Evolutionary conservation across 306 rosid species (phyloP).

Genomic region (Urtica urens): DNA sequence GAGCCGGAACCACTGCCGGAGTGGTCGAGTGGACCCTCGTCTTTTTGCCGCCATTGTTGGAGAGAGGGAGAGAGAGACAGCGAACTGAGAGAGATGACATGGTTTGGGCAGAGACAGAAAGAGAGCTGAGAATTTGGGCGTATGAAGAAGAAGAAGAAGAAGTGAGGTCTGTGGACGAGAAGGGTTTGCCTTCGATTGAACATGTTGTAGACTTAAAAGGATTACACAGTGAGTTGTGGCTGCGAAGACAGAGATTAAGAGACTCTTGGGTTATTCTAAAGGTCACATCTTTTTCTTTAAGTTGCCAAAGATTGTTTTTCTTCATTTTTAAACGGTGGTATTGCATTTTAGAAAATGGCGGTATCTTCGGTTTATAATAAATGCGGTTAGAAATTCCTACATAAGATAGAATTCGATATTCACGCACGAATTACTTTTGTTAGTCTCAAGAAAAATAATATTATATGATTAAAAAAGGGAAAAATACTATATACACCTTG

Average conservation of each 20-base stretch:
- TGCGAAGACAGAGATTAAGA: constrained; percentile 12
- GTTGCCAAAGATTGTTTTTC: background rate
- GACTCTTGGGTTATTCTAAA: constrained; percentile 55
- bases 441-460: too few relatives aligned
- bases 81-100: constrained; percentile 58
- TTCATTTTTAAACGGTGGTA: background rate
- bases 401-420: too few relatives aligned
- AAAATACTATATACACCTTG: too few relatives aligned
- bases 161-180: constrained; percentile 13
- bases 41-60: background rate
- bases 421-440: too few relatives aligned
- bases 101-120: constrained; percentile 7
- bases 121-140: background rate
- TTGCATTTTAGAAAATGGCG: background rate
- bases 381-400: too few relatives aligned
- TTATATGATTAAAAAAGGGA: too few relatives aligned
- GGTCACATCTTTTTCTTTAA: constrained; percentile 30
- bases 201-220: constrained; percentile 17
- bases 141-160: background rate
- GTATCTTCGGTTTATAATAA: background rate
- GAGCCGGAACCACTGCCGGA: constrained; percentile 19
- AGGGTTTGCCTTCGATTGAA: constrained; percentile 41
- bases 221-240: constrained; percentile 9
- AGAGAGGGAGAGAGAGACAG: constrained; percentile 34
- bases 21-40: constrained; percentile 35